Percentiles rank a stretch among this genome's conserved stretches.
phyloP scores from a whole-genome alignment of 1,139 yeast genomes.

The Saccharomyces hybrid region DNA sequence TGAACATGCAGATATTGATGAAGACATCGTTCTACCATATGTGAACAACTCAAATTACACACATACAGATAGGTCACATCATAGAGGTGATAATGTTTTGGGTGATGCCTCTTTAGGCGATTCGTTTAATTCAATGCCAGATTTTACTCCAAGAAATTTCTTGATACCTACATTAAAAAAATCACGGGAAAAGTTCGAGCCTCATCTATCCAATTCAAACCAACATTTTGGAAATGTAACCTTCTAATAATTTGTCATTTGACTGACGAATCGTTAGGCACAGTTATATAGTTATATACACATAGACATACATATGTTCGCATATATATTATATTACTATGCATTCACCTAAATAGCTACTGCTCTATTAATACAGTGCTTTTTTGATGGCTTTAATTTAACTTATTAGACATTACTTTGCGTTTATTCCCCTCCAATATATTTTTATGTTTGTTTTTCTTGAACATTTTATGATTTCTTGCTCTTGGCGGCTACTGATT shows the following conservation, averaged over 20 bases:
- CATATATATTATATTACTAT: neutral
- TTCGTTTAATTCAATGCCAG: constrained; percentile 1
- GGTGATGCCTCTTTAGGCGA: neutral
- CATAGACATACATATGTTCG: neutral
- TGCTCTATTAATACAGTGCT: neutral
- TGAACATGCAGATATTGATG: neutral
- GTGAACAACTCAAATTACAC: constrained; percentile 4
- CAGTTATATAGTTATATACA: neutral
- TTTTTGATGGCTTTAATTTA: neutral
- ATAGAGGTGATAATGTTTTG: neutral
- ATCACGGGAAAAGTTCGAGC: neutral
- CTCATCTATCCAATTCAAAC: neutral
- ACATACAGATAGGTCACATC: constrained; percentile 3
- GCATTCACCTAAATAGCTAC: neutral
- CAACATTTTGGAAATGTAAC: constrained; percentile 1
- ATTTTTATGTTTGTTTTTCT: neutral
- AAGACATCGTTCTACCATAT: neutral
- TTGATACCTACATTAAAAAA: constrained; percentile 6
- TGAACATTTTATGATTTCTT: neutral
- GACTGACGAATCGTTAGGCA: neutral
- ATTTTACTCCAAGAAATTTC: constrained; percentile 15
- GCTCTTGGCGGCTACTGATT: neutral
- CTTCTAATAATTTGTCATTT: neutral
- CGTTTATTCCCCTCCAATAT: neutral
- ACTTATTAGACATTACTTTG: neutral